phyloP scores from a whole-genome alignment of 805 yeast genomes.

The Ogataea polymorpha region DNA sequence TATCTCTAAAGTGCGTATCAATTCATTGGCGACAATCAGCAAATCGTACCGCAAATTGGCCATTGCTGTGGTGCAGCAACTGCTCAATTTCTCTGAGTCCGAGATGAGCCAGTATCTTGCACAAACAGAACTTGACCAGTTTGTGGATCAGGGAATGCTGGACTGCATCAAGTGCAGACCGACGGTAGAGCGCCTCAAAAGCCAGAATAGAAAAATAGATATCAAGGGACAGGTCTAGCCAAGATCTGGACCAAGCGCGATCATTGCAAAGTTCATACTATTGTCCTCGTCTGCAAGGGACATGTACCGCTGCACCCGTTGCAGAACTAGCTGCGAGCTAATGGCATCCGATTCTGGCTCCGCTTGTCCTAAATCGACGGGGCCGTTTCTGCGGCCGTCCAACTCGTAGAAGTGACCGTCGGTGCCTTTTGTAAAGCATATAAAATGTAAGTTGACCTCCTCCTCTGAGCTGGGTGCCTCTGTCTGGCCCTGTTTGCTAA shows the following conservation, averaged over 20 bases:
- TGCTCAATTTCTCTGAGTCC: slow-evolving; percentile 28
- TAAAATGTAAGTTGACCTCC: slow-evolving; percentile 68
- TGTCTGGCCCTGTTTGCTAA: slow-evolving; percentile 58
- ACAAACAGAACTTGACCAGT: slow-evolving; percentile 37
- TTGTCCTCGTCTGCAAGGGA: slow-evolving; percentile 56
- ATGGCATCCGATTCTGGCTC: slow-evolving; percentile 45
- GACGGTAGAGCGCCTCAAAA: slow-evolving; percentile 22
- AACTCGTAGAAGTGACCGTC: slow-evolving; percentile 70
- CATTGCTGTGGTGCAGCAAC: slow-evolving; percentile 16
- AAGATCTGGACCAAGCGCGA: slow-evolving; percentile 66
- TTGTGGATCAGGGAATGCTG: slow-evolving; percentile 23
- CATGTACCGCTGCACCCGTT: slow-evolving; percentile 66
- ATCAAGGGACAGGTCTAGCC: slow-evolving; percentile 84
- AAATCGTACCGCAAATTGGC: slow-evolving; percentile 52
- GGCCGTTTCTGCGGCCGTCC: slow-evolving; percentile 84
- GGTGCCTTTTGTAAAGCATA: slow-evolving; percentile 58
- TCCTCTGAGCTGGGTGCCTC: slow-evolving; percentile 59
- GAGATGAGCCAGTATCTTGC: slow-evolving; percentile 44
- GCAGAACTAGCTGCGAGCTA: slow-evolving; percentile 46
- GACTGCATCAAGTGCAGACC: slow-evolving; percentile 27
- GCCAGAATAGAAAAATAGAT: slow-evolving; percentile 59
- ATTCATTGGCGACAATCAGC: slow-evolving; percentile 53
- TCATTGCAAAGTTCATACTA: slow-evolving; percentile 65
- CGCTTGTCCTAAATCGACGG: slow-evolving; percentile 54
- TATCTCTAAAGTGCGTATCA: slow-evolving; percentile 54